A percentile compares a stretch with the other conserved stretches of the same genome.
phyloP scores from a whole-genome alignment of 148 eudicot species.

The Rhododendron henanense region DNA sequence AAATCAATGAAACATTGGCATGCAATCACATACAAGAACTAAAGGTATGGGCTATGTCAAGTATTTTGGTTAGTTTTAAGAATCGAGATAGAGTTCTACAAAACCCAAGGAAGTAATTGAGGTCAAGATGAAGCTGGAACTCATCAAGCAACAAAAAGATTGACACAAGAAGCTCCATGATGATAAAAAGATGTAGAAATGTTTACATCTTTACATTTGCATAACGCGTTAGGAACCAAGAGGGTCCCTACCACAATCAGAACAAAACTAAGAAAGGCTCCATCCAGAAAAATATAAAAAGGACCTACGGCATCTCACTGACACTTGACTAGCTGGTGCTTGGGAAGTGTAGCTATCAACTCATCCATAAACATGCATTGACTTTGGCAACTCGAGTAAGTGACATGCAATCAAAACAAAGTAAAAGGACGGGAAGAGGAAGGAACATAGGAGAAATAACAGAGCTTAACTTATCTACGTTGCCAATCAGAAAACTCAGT shows the following conservation, averaged over 20 bases:
- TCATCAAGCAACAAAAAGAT: neutral
- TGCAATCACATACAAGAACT: neutral
- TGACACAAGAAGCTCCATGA: neutral
- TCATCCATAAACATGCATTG: neutral
- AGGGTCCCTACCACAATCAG: neutral
- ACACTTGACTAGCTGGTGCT: neutral
- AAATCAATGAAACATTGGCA: neutral
- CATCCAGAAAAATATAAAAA: neutral
- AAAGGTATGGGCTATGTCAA: neutral
- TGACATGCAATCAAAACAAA: neutral
- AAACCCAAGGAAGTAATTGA: neutral
- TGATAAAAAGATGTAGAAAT: neutral
- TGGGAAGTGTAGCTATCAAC: neutral
- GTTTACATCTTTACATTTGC: neutral
- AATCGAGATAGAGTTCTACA: conserved; percentile 17
- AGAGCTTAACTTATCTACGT: neutral
- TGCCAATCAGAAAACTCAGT: neutral
- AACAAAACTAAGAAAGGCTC: neutral
- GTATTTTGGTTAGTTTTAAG: neutral
- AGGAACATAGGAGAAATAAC: neutral
- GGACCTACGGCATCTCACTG: neutral
- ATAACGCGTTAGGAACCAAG: neutral
- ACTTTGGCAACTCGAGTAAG: neutral
- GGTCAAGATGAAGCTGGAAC: neutral
- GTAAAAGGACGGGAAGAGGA: neutral